Percentiles rank a stretch among this genome's conserved stretches.
Evolutionary conservation across 2,329 filamentous ascomycete genomes (phyloP).

Genomic region (Ophiosphaerella korrae): DNA sequence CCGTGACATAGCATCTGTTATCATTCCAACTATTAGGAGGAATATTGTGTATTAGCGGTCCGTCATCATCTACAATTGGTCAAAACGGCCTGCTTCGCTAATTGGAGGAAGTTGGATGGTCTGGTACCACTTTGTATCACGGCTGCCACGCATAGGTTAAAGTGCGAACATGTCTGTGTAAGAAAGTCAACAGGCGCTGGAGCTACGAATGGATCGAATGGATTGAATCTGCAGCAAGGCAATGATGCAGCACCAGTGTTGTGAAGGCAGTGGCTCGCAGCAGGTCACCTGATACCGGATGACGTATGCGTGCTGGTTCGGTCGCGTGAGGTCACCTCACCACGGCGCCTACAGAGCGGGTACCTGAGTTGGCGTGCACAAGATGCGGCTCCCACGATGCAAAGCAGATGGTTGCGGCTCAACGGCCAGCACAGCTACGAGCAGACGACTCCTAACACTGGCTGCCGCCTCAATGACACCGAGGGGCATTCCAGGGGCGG

Average conservation of each 20-base stretch:
- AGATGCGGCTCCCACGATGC: conserved; percentile 6
- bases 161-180: too few relatives aligned
- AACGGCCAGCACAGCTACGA: conserved; percentile 22
- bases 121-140: too few relatives aligned
- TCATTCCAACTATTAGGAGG: too few relatives aligned
- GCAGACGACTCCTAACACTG: too few relatives aligned
- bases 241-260: conserved; percentile 5
- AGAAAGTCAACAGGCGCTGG: conserved; percentile 1
- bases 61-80: too few relatives aligned
- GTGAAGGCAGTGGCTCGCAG: conserved; percentile 22
- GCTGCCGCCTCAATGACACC: too few relatives aligned
- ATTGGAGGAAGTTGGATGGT: too few relatives aligned
- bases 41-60: too few relatives aligned
- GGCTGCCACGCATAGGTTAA: too few relatives aligned
- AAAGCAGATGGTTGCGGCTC: conserved; percentile 18
- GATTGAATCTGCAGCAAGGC: too few relatives aligned
- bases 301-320: conserved; percentile 27
- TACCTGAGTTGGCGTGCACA: conserved; percentile 7
- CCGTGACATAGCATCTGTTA: too few relatives aligned
- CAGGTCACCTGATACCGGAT: conserved; percentile 21
- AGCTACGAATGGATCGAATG: neutral
- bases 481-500: conserved; percentile 21
- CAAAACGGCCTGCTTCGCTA: too few relatives aligned
- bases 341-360: conserved; percentile 1
- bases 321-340: conserved; percentile 41